Conservation (phyloP, 371 early-diverging fungal genomes). For the Rhizopus microsporus region DNA sequence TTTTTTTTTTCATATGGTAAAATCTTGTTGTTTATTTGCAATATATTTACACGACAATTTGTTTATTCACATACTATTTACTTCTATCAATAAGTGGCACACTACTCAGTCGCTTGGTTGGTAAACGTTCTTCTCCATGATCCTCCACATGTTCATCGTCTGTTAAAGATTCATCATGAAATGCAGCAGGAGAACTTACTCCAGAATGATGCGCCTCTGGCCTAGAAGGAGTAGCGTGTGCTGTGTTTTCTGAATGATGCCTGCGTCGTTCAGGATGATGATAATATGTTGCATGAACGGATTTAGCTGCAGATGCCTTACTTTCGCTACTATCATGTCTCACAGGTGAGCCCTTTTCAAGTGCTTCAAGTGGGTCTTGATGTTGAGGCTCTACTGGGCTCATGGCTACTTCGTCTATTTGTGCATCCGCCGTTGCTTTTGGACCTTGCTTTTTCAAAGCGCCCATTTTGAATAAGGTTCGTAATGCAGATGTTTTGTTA, state of each 20-base stretch:
- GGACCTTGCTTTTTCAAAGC: conserved; percentile 4
- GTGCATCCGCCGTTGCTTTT: neutral
- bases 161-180: neutral
- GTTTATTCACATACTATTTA: neutral
- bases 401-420: neutral
- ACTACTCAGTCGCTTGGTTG: neutral
- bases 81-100: neutral
- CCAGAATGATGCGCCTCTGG: neutral
- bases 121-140: neutral
- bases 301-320: conserved; percentile 1
- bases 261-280: conserved; percentile 22
- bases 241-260: neutral
- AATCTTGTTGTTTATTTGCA: too few species aligned
- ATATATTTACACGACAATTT: too few species aligned
- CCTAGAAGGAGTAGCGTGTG: neutral
- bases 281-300: conserved; percentile 18
- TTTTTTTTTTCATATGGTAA: too few species aligned
- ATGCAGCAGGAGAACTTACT: conserved; percentile 8
- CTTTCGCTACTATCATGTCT: neutral
- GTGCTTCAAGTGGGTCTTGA: conserved; percentile 5
- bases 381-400: neutral
- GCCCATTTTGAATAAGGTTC: conserved; percentile 9
- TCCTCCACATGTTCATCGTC: neutral
- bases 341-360: conserved; percentile 6
- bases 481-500: conserved; percentile 4